These are phyloP conservation scores for Penicillium ochrochloron DNA, from an alignment of 495 filamentous ascomycete species.

Conservation along the genomic window DNA sequence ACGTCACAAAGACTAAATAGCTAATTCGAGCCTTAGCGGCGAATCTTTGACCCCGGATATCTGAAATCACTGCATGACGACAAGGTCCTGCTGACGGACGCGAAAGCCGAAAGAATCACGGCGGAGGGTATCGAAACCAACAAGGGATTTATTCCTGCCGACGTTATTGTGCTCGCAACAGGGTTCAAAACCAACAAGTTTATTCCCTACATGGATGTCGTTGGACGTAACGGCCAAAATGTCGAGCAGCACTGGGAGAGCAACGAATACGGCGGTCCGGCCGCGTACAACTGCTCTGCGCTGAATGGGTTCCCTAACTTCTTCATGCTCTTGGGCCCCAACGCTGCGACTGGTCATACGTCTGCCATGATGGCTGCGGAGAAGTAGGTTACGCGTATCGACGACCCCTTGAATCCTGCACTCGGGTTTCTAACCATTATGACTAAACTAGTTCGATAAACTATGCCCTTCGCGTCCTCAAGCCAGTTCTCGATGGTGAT, in stretches of 20 bases:
- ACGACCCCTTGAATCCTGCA: too few relatives aligned
- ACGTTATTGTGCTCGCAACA: conserved; percentile 56
- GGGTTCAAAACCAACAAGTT: conserved; percentile 51
- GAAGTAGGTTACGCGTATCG: conserved; percentile 39
- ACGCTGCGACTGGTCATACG: conserved; percentile 61
- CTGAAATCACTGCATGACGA: conserved; percentile 29
- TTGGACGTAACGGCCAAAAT: conserved; percentile 42
- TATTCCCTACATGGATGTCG: conserved; percentile 42
- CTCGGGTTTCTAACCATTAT: neutral
- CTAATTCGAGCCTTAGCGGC: conserved; percentile 28
- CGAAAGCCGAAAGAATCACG: conserved; percentile 24
- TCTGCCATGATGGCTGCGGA: conserved; percentile 57
- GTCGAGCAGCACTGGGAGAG: conserved; percentile 49
- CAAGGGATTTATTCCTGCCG: conserved; percentile 44
- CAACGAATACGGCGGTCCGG: conserved; percentile 52
- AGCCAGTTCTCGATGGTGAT: too few relatives aligned
- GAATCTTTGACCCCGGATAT: conserved; percentile 45
- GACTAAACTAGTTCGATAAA: conserved; percentile 36
- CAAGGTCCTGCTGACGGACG: conserved; percentile 48
- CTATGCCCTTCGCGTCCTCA: conserved; percentile 55
- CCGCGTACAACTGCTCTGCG: conserved; percentile 58
- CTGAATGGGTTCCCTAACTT: conserved; percentile 63
- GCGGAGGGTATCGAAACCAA: conserved; percentile 31
- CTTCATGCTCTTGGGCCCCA: conserved; percentile 62
- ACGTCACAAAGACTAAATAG: neutral